Conservation (phyloP, 345 rosid genomes). For the Eucalyptus regnans region DNA sequence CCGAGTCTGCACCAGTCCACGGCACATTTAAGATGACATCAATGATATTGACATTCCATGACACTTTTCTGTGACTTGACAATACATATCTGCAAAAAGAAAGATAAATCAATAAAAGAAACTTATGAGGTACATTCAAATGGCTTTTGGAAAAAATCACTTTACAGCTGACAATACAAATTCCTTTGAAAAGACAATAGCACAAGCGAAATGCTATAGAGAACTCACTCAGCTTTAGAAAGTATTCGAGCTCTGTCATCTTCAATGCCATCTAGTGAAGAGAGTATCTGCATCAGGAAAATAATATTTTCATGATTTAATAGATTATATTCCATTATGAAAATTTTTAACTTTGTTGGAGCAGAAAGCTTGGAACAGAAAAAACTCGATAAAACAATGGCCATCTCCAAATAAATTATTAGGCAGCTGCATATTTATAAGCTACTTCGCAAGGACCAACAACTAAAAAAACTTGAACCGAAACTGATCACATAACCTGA, state of each 20-base stretch:
- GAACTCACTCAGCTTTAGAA: conserved; percentile 51
- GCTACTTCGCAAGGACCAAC: background rate
- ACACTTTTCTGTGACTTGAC: conserved; percentile 44
- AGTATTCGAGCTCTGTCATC: conserved; percentile 45
- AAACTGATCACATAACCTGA: background rate
- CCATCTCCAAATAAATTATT: background rate
- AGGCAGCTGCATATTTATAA: background rate
- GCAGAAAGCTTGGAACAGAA: background rate
- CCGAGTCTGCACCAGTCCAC: conserved; percentile 24
- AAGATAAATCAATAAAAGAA: background rate
- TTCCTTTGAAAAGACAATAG: background rate
- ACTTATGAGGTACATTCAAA: background rate
- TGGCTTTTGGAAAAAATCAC: background rate
- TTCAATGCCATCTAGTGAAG: conserved; percentile 59
- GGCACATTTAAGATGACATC: conserved; percentile 39
- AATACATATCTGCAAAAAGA: conserved; percentile 47
- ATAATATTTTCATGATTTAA: background rate
- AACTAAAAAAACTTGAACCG: background rate
- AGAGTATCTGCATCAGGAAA: conserved; percentile 47
- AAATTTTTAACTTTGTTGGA: background rate
- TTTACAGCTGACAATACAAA: background rate
- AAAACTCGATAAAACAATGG: background rate
- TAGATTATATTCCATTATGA: background rate
- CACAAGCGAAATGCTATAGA: background rate
- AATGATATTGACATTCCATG: conserved; percentile 48